phyloP scores from a whole-genome alignment of 1,139 yeast genomes.

The Debaryomycetaceae sp. region DNA sequence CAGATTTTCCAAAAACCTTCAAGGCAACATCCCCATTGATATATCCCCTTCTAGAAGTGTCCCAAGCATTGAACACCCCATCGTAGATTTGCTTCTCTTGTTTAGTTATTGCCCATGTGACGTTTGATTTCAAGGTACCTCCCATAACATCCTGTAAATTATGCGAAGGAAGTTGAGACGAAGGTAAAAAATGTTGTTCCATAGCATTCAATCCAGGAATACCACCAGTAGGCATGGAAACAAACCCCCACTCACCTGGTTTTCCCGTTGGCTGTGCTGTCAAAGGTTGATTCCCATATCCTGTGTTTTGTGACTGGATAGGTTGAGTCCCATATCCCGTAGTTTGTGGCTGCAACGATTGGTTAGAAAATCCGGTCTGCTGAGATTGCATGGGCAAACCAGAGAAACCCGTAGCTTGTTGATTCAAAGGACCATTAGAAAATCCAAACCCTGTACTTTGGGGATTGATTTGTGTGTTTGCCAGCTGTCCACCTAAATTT shows the following conservation, averaged over 20 bases:
- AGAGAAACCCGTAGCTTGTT: constrained; percentile 25
- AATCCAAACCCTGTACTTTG: constrained; percentile 29
- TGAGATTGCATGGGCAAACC: constrained; percentile 19
- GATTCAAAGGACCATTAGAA: constrained; percentile 26
- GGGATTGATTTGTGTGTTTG: constrained; percentile 25
- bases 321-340: constrained; percentile 30
- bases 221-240: constrained; percentile 68
- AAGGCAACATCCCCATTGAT: constrained; percentile 83
- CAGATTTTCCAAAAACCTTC: constrained; percentile 84
- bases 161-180: constrained; percentile 36
- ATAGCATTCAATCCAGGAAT: constrained; percentile 74
- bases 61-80: constrained; percentile 87
- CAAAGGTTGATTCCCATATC: constrained; percentile 22
- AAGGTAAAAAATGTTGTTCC: constrained; percentile 77
- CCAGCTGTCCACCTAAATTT: constrained; percentile 2
- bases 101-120: constrained; percentile 73
- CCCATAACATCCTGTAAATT: constrained; percentile 53
- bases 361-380: constrained; percentile 33
- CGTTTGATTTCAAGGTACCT: constrained; percentile 46
- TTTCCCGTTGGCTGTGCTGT: constrained; percentile 62
- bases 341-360: constrained; percentile 27
- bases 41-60: constrained; percentile 60
- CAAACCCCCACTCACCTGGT: constrained; percentile 85
- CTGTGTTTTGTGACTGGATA: constrained; percentile 39
- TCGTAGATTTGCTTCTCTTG: constrained; percentile 88